Percentiles rank a stretch among this genome's conserved stretches.
These are phyloP conservation scores for Quillaja saponaria DNA, from an alignment of 306 rosid genomes.

Conservation along the genomic window DNA sequence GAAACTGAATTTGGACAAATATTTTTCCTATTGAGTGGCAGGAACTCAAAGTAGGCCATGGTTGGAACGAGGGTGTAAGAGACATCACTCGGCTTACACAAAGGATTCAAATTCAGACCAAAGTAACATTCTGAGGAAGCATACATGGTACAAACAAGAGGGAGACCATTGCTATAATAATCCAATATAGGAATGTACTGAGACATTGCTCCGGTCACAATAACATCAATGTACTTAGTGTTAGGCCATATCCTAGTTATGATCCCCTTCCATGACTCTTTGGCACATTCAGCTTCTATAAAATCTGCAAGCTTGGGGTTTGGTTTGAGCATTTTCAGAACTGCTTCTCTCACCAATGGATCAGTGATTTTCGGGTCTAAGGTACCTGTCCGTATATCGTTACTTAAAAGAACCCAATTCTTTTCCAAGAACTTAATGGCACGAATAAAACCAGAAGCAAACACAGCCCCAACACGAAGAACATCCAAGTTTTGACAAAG, in stretches of 20 bases:
- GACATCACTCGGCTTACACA: constrained; percentile 55
- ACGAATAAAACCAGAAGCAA: constrained; percentile 69
- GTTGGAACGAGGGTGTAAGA: constrained; percentile 63
- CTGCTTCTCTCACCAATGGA: constrained; percentile 46
- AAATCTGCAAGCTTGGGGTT: constrained; percentile 49
- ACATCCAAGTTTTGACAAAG: constrained; percentile 47
- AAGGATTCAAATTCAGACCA: constrained; percentile 61
- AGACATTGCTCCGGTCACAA: constrained; percentile 72
- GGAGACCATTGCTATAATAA: constrained; percentile 54
- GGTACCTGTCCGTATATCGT: constrained; percentile 54
- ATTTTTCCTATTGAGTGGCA: constrained; percentile 41
- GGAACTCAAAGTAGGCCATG: constrained; percentile 68
- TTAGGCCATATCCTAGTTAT: constrained; percentile 63
- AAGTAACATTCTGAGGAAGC: constrained; percentile 71
- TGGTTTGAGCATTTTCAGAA: constrained; percentile 47
- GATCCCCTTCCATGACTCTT: constrained; percentile 55
- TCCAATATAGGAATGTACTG: constrained; percentile 58
- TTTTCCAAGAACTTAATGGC: constrained; percentile 57
- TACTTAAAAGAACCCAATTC: constrained; percentile 44
- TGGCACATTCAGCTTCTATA: constrained; percentile 43
- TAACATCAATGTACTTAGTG: constrained; percentile 61
- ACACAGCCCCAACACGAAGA: constrained; percentile 67
- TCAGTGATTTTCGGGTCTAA: constrained; percentile 40
- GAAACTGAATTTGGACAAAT: constrained; percentile 30
- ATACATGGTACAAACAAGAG: constrained; percentile 64